Base-by-base conservation (phyloP, 2,329 filamentous ascomycete species). In the Pseudogymnoascus sp. region DNA sequence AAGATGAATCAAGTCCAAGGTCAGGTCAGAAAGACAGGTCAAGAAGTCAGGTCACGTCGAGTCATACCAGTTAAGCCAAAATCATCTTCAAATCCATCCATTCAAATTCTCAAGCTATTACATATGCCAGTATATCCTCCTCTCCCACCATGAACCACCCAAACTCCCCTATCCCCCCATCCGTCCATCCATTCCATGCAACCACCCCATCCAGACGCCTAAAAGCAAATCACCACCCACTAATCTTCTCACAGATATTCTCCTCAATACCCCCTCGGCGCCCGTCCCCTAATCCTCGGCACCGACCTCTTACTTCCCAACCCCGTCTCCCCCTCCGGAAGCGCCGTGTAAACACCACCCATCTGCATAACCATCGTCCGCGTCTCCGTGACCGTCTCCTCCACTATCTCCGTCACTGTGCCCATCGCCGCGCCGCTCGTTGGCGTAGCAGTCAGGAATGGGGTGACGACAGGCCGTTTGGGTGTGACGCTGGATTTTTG, bases 291-390 rank as follows among this genome's bases (percentile, higher is more conserved):
- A 20, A 54, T 54, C 28, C 47, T 54, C 47, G 28, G 47, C 28
- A 54, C 28, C n/a, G 16, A 39, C 18, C 38, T 39, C 9, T 6
- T 39, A 7, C 16, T n/a, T 16, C 7, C 37, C 16, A 2, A 9
- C 37, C n/a, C 37, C 16, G 37, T 39, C 37, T 18, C 37, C 1
- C n/a, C 16, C 16, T 9, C n/a, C 18, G 37, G 37, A 3, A 4
- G 6, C 3, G 28, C 47, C 1, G 47, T 54, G 7, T 9, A 18
- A 20, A 4, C 16, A 14, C 47, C n/a, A 3, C 47, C 47, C 28
- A 33, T 54, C 47, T 54, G 47, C 47, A 54, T 54, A 33, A 54
- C 47, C 47, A 54, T 54, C 16, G 47, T 54, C 9, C 14, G 16
- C 1, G 47, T 54, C 47, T 33, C 47, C 6, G 47, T 54, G 2